Conservation (phyloP, 768 basidiomycete species). For the Tricholoma bakamatsutake region DNA sequence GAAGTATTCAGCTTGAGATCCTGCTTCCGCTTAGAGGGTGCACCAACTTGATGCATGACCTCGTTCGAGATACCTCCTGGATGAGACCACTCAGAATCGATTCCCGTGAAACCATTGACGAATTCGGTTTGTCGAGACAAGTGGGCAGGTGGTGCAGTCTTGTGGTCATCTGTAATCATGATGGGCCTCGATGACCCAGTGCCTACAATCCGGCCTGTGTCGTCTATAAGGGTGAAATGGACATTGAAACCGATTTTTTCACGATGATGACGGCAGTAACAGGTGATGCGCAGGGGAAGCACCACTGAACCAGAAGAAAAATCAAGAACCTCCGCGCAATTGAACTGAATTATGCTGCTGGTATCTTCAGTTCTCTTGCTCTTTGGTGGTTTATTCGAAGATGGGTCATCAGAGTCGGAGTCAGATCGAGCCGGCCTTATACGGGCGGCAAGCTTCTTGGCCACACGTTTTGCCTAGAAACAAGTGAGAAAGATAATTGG, state of each 20-base stretch:
- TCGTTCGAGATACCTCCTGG: slow-evolving; percentile 23
- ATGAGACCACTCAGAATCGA: slow-evolving; percentile 49
- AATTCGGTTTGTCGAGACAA: slow-evolving; percentile 27
- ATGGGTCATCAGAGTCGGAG: slow-evolving; percentile 59
- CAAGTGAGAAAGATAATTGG: slow-evolving; percentile 4
- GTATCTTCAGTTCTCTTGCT: slow-evolving; percentile 56
- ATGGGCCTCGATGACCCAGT: slow-evolving; percentile 82
- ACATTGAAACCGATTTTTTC: slow-evolving; percentile 95
- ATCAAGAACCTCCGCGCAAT: slow-evolving; percentile 85
- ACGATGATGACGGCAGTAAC: slow-evolving; percentile 97
- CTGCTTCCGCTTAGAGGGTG: slow-evolving; percentile 48
- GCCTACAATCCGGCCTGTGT: slow-evolving; percentile 74
- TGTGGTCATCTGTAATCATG: slow-evolving; percentile 99
- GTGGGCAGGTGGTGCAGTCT: slow-evolving; percentile 49
- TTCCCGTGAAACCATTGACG: slow-evolving; percentile 24
- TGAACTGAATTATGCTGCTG: slow-evolving; percentile 90
- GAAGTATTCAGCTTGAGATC: slow-evolving; percentile 21
- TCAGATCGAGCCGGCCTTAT: slow-evolving; percentile 74
- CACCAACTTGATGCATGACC: slow-evolving; percentile 28
- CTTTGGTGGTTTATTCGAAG: slow-evolving; percentile 35
- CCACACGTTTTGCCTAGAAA: slow-evolving; percentile 76
- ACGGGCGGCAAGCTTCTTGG: slow-evolving; percentile 82
- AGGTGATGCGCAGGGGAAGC: slow-evolving; percentile 93
- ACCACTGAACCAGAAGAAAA: slow-evolving; percentile 83
- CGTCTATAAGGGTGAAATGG: slow-evolving; percentile 79